phyloP scores from a whole-genome alignment of 352 stramenopile species.

The Pythium angustatum region DNA sequence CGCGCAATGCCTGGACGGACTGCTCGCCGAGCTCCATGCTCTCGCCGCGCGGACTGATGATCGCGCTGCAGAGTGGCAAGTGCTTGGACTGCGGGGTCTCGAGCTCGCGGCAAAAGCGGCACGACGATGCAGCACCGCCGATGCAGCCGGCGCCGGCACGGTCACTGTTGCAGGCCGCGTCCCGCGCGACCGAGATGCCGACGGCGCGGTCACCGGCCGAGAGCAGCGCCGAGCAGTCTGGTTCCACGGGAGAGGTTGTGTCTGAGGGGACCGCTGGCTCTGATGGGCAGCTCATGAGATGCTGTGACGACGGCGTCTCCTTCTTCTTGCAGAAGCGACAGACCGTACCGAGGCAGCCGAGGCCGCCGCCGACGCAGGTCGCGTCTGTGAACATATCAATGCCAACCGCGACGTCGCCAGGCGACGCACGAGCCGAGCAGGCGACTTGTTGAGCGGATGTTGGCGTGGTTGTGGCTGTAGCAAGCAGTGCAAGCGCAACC shows the following conservation, averaged over 20 bases:
- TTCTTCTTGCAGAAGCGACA: slow-evolving; percentile 37
- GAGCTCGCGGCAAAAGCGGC: background rate
- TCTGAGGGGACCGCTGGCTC: background rate
- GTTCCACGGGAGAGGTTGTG: too few relatives aligned
- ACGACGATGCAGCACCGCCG: background rate
- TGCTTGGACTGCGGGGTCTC: slow-evolving; percentile 10
- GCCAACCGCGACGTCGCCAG: slow-evolving; percentile 3
- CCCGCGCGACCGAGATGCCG: background rate
- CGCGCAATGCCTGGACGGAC: background rate
- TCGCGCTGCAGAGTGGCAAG: slow-evolving; percentile 7
- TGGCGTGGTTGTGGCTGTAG: background rate
- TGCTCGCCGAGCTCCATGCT: too few relatives aligned
- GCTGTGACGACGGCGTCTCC: slow-evolving; percentile 19
- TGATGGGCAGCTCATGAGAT: slow-evolving; percentile 13
- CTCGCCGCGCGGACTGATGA: too few relatives aligned
- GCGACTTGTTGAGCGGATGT: background rate
- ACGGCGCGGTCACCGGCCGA: background rate
- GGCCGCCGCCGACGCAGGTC: background rate
- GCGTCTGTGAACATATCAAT: slow-evolving; percentile 9
- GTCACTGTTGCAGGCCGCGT: background rate
- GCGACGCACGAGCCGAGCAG: background rate
- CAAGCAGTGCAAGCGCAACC: background rate
- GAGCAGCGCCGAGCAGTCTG: background rate
- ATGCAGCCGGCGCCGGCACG: background rate
- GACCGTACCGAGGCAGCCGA: slow-evolving; percentile 15